These are phyloP conservation scores for Rhinocladiella mackenziei DNA, from an alignment of 2,329 filamentous ascomycete species.

Conservation along the genomic window DNA sequence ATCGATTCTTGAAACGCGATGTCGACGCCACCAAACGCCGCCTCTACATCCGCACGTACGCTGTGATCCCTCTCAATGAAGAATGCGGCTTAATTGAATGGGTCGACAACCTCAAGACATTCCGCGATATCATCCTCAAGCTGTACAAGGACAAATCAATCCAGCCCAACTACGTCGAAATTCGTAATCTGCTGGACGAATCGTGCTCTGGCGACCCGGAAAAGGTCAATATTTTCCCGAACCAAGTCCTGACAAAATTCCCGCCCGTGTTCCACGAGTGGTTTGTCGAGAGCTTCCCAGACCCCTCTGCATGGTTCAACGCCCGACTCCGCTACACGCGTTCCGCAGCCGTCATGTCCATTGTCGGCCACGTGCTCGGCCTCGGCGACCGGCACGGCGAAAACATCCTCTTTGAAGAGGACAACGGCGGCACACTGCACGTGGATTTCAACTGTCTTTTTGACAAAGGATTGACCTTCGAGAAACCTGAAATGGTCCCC, in stretches of 20 bases:
- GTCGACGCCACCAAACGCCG: conserved; percentile 85
- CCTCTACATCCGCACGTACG: conserved; percentile 94
- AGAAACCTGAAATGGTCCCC: conserved; percentile 88
- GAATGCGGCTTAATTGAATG: conserved; percentile 98
- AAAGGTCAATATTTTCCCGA: conserved; percentile 51
- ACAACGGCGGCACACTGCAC: conserved; percentile 89
- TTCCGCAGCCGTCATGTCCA: conserved; percentile 98
- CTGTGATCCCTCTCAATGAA: conserved; percentile 93
- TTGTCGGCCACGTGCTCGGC: conserved; percentile 90
- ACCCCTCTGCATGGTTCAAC: conserved; percentile 86
- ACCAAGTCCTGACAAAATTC: conserved; percentile 53
- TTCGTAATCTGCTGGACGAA: conserved; percentile 60
- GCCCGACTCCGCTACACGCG: conserved; percentile 86
- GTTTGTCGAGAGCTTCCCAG: conserved; percentile 94
- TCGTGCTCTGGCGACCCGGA: conserved; percentile 50
- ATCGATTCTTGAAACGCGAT: conserved; percentile 85
- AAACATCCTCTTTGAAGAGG: conserved; percentile 92
- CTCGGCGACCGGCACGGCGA: conserved; percentile 94
- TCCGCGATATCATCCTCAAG: conserved; percentile 81
- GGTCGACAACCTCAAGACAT: conserved; percentile 92
- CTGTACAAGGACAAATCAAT: conserved; percentile 74
- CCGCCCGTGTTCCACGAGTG: conserved; percentile 83
- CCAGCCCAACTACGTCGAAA: conserved; percentile 58
- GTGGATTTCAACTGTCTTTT: conserved; percentile 99
- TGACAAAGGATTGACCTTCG: conserved; percentile 93